Evolutionary conservation across 176 grass and related monocot species (phyloP), one percentile per base, ranked within the genome.

Genomic region (Pontederia paniculata): DNA sequence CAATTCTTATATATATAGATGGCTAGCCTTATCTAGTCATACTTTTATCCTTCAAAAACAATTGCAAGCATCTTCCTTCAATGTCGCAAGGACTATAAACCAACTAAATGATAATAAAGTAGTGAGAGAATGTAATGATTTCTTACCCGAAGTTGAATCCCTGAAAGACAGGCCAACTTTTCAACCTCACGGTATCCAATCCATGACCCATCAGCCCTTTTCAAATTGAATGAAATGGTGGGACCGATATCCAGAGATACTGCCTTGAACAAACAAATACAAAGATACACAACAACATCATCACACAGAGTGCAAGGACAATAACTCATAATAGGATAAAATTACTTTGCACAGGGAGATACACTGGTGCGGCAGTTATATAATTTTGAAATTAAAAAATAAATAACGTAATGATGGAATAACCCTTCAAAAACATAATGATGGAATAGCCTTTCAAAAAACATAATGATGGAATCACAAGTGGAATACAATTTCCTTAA

Each of bases 151-250:
- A 96, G 70, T 51, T 96, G 91, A 44, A 96, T 80, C 55, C 79
- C 82, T 48, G 82, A 89, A 63, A 96, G 80, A 25, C 79, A 84
- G 69, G 91, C 85, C 41, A 96, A 58, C 59, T 89, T 96, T 58
- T 96, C 91, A 69, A 89, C 82, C 56, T 96, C 91, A 13, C 77
- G 78, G 57, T 87, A 86, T 69, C 91, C 91, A 76, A 83, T 71
- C 85, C 85, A 89, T 37, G 82, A 81, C 57, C 65, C 79, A 74
- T 96, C 91, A 67, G 79, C 82, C 86, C 91, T 96, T 89, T 79
- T 89, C 77, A 96, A 89, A 76, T 96, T 96, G 82, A 96, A 96
- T 70, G 91, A 71, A 65, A 96, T 81, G 12, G 76, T 96, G 61
- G 91, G 85, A 62, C 91, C 86, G 67, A 68, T 52, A 48, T 83